phyloP scores from a whole-genome alignment of 495 filamentous ascomycete species.

The Lasiosphaeria miniovina region DNA sequence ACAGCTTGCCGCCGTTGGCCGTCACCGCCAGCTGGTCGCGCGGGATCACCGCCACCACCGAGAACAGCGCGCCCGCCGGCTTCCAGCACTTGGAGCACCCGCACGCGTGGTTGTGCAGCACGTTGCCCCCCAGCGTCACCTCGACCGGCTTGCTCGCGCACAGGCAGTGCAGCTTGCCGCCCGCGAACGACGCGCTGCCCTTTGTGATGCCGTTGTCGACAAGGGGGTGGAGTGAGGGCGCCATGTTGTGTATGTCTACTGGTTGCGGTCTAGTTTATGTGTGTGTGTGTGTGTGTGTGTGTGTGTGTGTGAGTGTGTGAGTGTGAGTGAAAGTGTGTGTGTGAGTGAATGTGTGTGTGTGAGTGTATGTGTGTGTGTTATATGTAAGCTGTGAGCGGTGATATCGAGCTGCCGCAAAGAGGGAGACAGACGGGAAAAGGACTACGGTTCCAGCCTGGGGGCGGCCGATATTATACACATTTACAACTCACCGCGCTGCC shows the following conservation, averaged over 20 bases:
- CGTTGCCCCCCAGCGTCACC: conserved; percentile 49
- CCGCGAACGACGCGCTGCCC: conserved; percentile 46
- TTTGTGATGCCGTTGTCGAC: conserved; percentile 53
- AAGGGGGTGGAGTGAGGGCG: conserved; percentile 53
- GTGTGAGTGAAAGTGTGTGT: background rate
- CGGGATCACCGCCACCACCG: conserved; percentile 55
- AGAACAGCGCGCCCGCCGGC: conserved; percentile 55
- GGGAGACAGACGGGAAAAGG: no score
- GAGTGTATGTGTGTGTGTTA: background rate
- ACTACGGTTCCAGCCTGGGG: no score
- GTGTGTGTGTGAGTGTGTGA: background rate
- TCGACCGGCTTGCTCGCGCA: conserved; percentile 50
- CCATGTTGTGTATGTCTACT: conserved; percentile 19
- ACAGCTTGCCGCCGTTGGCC: conserved; percentile 50
- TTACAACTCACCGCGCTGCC: no score
- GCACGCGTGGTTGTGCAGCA: conserved; percentile 63
- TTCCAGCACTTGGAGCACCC: conserved; percentile 68
- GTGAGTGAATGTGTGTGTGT: no score
- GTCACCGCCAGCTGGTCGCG: conserved; percentile 45
- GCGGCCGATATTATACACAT: no score
- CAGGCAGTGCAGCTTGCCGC: conserved; percentile 54
- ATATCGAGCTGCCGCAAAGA: no score
- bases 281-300: background rate
- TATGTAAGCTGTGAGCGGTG: no score
- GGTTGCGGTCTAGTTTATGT: background rate